Evolutionary conservation across 345 rosid genomes (phyloP).

Genomic region (Sapria himalayana): DNA sequence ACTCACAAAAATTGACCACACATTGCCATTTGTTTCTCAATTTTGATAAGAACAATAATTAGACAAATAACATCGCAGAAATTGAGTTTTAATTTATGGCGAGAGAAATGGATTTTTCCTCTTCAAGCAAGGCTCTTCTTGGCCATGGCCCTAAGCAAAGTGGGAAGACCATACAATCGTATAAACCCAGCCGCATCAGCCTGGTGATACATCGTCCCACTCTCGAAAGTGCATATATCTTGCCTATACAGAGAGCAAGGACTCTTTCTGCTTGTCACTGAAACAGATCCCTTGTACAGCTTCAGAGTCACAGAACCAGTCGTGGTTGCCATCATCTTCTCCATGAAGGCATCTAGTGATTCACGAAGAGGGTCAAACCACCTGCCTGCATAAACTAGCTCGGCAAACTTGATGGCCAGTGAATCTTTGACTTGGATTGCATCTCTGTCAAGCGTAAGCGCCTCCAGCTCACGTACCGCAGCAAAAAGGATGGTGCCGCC

Average conservation of each 20-base stretch:
- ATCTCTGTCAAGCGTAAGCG: conserved; percentile 68
- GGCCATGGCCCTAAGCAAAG: conserved; percentile 72
- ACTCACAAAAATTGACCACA: too few species aligned
- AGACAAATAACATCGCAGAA: too few species aligned
- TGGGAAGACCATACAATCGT: conserved; percentile 60
- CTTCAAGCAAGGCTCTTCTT: too few species aligned
- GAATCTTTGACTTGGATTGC: conserved; percentile 62
- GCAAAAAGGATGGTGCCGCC: conserved; percentile 77
- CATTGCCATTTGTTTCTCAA: too few species aligned
- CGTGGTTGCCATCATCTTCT: conserved; percentile 52
- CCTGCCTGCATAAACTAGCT: conserved; percentile 82
- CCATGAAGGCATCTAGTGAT: conserved; percentile 76
- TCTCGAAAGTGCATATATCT: conserved; percentile 77
- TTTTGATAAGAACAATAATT: too few species aligned
- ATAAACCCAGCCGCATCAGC: conserved; percentile 89
- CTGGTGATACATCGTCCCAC: conserved; percentile 64
- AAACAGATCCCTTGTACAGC: conserved; percentile 59
- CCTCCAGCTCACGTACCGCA: conserved; percentile 69
- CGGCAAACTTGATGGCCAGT: conserved; percentile 67
- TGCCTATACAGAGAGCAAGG: conserved; percentile 64
- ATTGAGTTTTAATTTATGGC: too few species aligned
- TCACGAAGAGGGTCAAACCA: conserved; percentile 86
- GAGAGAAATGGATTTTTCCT: too few species aligned
- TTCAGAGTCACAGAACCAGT: conserved; percentile 55
- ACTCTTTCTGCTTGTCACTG: conserved; percentile 43